phyloP scores from a whole-genome alignment of 768 basidiomycete species.

The Xerocomus spinulosus region DNA sequence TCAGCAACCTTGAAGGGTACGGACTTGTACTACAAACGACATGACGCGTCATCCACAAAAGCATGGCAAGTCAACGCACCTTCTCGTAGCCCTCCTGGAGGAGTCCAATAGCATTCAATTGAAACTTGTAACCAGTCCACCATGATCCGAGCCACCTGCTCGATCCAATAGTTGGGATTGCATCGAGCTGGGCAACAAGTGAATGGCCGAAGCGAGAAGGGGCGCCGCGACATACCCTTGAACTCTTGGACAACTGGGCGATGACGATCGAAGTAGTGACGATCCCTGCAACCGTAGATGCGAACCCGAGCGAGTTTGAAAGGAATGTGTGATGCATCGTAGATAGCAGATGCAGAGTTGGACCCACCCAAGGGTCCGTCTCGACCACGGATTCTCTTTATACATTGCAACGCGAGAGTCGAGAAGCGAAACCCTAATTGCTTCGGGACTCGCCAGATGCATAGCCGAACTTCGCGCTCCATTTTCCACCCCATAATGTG shows the following conservation, averaged over 20 bases:
- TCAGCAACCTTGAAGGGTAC: constrained; percentile 30
- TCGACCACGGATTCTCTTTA: constrained; percentile 1
- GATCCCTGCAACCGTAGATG: constrained; percentile 4
- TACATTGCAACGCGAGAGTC: neutral
- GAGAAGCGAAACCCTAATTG: constrained; percentile 5
- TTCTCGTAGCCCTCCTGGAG: constrained; percentile 33
- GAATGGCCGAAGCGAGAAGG: neutral
- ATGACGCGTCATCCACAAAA: neutral
- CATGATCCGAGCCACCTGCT: constrained; percentile 26
- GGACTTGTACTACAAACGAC: constrained; percentile 22
- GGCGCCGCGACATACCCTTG: constrained; percentile 1
- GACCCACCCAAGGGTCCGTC: constrained; percentile 1
- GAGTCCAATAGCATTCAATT: constrained; percentile 17
- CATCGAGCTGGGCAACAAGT: constrained; percentile 16
- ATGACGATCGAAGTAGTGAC: constrained; percentile 3
- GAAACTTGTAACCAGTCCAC: constrained; percentile 17
- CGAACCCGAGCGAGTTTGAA: neutral
- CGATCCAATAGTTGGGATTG: constrained; percentile 30
- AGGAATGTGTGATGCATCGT: constrained; percentile 3
- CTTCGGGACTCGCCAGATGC: neutral
- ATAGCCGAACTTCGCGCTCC: constrained; percentile 3
- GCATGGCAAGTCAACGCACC: constrained; percentile 9
- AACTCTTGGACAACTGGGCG: constrained; percentile 1
- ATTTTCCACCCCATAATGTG: constrained; percentile 1
- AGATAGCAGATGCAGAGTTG: constrained; percentile 5